Percentiles rank a stretch among this genome's conserved stretches.
phyloP scores from a whole-genome alignment of 1,284 basidiomycete genomes.

The Anthracocystis walkeri region DNA sequence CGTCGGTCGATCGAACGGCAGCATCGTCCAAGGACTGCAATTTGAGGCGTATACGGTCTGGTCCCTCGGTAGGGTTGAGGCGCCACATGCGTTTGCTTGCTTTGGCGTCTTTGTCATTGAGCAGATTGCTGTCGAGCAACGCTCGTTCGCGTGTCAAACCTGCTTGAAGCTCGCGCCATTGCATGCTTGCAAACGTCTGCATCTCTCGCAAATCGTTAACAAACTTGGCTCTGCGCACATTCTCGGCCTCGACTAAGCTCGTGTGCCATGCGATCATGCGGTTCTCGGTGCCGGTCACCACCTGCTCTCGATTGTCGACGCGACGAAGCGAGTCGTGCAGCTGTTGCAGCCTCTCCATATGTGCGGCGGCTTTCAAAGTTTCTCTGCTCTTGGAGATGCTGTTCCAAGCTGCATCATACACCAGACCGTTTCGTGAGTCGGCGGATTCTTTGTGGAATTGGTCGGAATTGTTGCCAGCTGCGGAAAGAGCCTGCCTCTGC shows the following conservation, averaged over 20 bases:
- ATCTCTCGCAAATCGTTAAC: slow-evolving; percentile 60
- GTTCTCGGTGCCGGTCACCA: slow-evolving; percentile 43
- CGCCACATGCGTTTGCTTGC: slow-evolving; percentile 41
- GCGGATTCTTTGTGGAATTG: background rate
- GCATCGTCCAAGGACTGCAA: slow-evolving; percentile 51
- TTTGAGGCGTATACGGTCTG: slow-evolving; percentile 61
- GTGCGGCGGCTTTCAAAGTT: slow-evolving; percentile 51
- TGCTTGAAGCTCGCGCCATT: slow-evolving; percentile 49
- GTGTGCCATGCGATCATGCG: slow-evolving; percentile 59
- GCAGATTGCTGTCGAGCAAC: slow-evolving; percentile 20
- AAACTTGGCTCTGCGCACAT: slow-evolving; percentile 45
- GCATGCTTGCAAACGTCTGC: slow-evolving; percentile 37
- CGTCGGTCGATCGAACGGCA: slow-evolving; percentile 9
- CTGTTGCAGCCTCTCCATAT: slow-evolving; percentile 55
- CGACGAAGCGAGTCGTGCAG: slow-evolving; percentile 47
- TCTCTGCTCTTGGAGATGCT: slow-evolving; percentile 50
- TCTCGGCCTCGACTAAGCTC: slow-evolving; percentile 45
- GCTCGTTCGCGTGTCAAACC: slow-evolving; percentile 48
- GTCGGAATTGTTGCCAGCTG: background rate
- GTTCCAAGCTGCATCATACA: slow-evolving; percentile 42
- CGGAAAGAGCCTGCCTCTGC: slow-evolving; percentile 8
- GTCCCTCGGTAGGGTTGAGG: slow-evolving; percentile 68
- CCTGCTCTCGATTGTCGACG: slow-evolving; percentile 42
- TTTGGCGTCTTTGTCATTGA: background rate
- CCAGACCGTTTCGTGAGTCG: background rate